Conservation (phyloP, 2,329 filamentous ascomycete genomes). For the Aphanocladium album region DNA sequence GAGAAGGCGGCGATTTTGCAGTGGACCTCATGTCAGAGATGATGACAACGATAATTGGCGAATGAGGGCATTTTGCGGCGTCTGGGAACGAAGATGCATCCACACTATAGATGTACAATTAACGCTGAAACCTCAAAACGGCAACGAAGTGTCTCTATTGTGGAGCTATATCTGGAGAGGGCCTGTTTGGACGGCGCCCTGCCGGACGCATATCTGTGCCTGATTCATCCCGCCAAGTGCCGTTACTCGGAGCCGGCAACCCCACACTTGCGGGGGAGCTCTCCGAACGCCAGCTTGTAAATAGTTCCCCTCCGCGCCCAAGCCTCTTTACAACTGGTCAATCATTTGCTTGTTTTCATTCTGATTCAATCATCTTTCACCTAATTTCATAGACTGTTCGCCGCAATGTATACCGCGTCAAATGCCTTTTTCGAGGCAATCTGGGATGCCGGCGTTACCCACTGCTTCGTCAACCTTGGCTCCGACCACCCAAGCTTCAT, state of each 20-base stretch:
- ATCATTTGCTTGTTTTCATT: too few species aligned
- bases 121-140: too few species aligned
- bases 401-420: constrained; percentile 63
- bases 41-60: too few species aligned
- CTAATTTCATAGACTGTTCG: background rate
- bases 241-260: background rate
- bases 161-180: too few species aligned
- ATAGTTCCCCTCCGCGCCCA: too few species aligned
- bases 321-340: too few species aligned
- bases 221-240: background rate
- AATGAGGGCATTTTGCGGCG: too few species aligned
- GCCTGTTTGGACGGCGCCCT: too few species aligned
- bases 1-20: background rate
- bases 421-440: constrained; percentile 80
- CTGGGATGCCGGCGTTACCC: constrained; percentile 61
- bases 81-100: too few species aligned
- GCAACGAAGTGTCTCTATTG: too few species aligned
- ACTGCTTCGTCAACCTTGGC: constrained; percentile 62
- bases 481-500: constrained; percentile 72
- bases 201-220: background rate
- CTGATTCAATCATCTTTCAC: background rate
- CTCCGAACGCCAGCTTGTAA: background rate
- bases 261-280: constrained; percentile 3
- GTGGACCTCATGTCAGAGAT: background rate
- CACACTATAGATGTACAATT: too few species aligned